phyloP scores from a whole-genome alignment of 108 stramenopile species.

The Cyclotella kingstonii region DNA sequence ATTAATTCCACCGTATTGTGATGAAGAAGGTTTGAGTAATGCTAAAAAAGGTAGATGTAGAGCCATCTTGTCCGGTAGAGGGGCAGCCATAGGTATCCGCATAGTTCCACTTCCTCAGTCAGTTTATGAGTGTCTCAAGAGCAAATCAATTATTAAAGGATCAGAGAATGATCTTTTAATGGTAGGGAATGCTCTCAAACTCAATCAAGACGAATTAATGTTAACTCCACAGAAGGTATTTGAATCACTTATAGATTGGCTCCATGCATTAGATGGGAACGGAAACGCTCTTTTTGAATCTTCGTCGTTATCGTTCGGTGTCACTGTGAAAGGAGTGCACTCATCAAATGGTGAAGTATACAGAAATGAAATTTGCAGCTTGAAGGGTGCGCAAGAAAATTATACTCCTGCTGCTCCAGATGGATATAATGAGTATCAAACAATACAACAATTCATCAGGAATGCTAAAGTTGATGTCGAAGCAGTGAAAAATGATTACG shows the following conservation, averaged over 20 bases:
- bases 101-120: slow-evolving; percentile 60
- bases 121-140: slow-evolving; percentile 47
- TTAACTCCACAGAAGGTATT: slow-evolving; percentile 36
- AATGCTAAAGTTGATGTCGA: background rate
- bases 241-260: slow-evolving; percentile 34
- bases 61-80: slow-evolving; percentile 63
- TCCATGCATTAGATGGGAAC: slow-evolving; percentile 34
- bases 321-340: slow-evolving; percentile 40
- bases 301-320: slow-evolving; percentile 14
- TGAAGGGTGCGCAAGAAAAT: slow-evolving; percentile 21
- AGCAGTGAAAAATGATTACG: slow-evolving; percentile 3
- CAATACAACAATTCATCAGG: slow-evolving; percentile 11
- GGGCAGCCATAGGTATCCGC: slow-evolving; percentile 69
- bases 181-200: slow-evolving; percentile 64
- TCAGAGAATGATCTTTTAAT: slow-evolving; percentile 50
- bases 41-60: slow-evolving; percentile 72
- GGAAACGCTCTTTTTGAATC: slow-evolving; percentile 52
- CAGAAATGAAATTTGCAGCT: slow-evolving; percentile 14
- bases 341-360: slow-evolving; percentile 48
- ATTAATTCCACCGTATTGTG: slow-evolving; percentile 83
- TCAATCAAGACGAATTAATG: slow-evolving; percentile 25
- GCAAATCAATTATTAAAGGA: slow-evolving; percentile 43
- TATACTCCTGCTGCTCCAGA: slow-evolving; percentile 8
- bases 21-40: slow-evolving; percentile 73
- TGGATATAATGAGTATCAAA: slow-evolving; percentile 24